A percentile compares a stretch with the other conserved stretches of the same genome.
phyloP scores from a whole-genome alignment of 371 early-diverging fungal species.

The Mortierella sp. region DNA sequence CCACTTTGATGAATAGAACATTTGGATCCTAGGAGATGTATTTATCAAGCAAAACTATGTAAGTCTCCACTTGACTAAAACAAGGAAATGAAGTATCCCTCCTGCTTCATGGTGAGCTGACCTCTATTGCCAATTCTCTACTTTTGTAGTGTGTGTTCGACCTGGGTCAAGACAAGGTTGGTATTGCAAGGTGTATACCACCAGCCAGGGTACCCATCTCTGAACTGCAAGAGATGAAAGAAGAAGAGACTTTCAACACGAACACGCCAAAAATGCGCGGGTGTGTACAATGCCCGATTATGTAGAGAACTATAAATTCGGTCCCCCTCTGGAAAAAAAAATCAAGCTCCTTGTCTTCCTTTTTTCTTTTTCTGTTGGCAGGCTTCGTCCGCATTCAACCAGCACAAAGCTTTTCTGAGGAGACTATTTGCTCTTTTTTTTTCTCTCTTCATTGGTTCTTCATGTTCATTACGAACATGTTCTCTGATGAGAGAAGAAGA shows the following conservation, averaged over 20 bases:
- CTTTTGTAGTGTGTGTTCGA: constrained; percentile 40
- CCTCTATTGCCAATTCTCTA: not conserved
- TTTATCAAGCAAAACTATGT: constrained; percentile 63
- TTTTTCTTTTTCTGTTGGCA: not conserved
- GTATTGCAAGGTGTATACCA: constrained; percentile 44
- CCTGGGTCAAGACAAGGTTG: constrained; percentile 31
- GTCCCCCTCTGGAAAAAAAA: not conserved
- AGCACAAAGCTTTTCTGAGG: not conserved
- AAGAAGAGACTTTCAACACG: constrained; percentile 18
- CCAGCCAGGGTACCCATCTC: constrained; percentile 17
- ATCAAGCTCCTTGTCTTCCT: not conserved
- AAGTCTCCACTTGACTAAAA: constrained; percentile 1
- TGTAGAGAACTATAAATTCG: not conserved
- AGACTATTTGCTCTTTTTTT: not conserved
- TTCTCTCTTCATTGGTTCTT: not conserved
- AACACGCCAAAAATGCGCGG: constrained; percentile 2
- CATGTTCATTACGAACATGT: too few species aligned
- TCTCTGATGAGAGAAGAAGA: too few species aligned
- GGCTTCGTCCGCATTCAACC: constrained; percentile 1
- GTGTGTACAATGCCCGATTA: constrained; percentile 15
- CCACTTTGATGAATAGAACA: constrained; percentile 4
- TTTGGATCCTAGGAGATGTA: constrained; percentile 54
- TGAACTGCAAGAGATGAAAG: constrained; percentile 26
- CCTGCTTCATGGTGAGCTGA: not conserved
- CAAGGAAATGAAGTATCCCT: not conserved